Conservation (phyloP, 805 yeast species). For the Starmerella vitae region DNA sequence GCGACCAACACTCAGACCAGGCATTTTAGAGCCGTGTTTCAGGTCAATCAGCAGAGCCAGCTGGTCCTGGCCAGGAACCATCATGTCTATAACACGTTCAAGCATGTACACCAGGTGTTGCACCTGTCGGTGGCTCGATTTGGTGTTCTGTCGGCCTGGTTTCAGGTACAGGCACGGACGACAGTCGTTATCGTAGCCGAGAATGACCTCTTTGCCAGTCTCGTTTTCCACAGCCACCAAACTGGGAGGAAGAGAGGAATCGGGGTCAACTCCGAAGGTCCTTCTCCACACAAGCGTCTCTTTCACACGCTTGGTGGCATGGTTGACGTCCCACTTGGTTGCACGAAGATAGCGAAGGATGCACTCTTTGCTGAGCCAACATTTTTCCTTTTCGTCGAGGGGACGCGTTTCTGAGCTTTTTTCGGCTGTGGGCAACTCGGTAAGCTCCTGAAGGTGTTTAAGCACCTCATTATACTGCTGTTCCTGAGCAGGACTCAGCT, state of each 20-base stretch:
- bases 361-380: slow-evolving; percentile 92
- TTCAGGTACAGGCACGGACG: slow-evolving; percentile 87
- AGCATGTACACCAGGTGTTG: slow-evolving; percentile 87
- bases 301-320: slow-evolving; percentile 61
- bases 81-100: slow-evolving; percentile 81
- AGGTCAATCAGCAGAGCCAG: slow-evolving; percentile 85
- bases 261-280: slow-evolving; percentile 61
- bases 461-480: slow-evolving; percentile 50
- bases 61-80: slow-evolving; percentile 95
- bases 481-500: slow-evolving; percentile 42
- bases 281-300: slow-evolving; percentile 85
- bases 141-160: slow-evolving; percentile 93
- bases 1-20: slow-evolving; percentile 79
- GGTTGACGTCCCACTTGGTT: slow-evolving; percentile 70
- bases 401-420: slow-evolving; percentile 29
- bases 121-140: slow-evolving; percentile 80
- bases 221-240: slow-evolving; percentile 51
- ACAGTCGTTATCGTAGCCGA: slow-evolving; percentile 80
- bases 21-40: slow-evolving; percentile 66
- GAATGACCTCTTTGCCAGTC: slow-evolving; percentile 81
- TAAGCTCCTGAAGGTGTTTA: slow-evolving; percentile 43
- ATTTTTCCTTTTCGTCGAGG: slow-evolving; percentile 45
- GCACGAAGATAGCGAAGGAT: slow-evolving; percentile 82
- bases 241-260: slow-evolving; percentile 25
- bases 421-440: slow-evolving; percentile 36